Conservation (phyloP, 2,329 filamentous ascomycete species). For the Fusarium algeriense region DNA sequence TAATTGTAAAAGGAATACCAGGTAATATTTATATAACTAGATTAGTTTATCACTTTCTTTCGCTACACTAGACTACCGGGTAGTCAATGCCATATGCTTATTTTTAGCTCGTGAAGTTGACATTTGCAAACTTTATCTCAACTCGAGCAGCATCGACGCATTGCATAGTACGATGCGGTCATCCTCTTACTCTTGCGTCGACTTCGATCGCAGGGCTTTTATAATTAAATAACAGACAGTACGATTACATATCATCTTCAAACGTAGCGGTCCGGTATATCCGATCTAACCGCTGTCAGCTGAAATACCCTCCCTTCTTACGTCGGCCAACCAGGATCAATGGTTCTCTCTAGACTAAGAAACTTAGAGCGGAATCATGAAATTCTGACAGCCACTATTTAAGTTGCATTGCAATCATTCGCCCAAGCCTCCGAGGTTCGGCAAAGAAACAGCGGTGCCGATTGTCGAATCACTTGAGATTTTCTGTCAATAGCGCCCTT, state of each 20-base stretch:
- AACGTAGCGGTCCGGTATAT: neutral
- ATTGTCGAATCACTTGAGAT: neutral
- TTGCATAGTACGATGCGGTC: rapidly evolving
- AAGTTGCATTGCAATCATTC: neutral
- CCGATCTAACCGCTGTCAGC: neutral
- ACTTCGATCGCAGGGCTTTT: rapidly evolving
- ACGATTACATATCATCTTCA: rapidly evolving
- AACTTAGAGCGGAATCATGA: slow-evolving; percentile 5
- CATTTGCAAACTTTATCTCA: neutral
- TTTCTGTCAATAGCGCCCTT: neutral
- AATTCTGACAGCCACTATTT: neutral
- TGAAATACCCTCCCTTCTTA: neutral
- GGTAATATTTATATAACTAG: no score
- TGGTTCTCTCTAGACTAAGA: neutral
- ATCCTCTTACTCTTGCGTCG: rapidly evolving
- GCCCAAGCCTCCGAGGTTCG: neutral
- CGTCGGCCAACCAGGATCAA: neutral
- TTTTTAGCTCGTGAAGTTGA: no score
- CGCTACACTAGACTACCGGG: neutral
- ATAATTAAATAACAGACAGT: rapidly evolving
- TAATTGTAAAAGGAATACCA: no score
- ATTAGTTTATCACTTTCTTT: neutral
- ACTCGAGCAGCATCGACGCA: rapidly evolving
- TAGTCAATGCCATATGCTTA: no score
- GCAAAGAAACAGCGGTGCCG: neutral